Base-by-base conservation (phyloP, 805 yeast species). In the Sugiyamaella americana region DNA sequence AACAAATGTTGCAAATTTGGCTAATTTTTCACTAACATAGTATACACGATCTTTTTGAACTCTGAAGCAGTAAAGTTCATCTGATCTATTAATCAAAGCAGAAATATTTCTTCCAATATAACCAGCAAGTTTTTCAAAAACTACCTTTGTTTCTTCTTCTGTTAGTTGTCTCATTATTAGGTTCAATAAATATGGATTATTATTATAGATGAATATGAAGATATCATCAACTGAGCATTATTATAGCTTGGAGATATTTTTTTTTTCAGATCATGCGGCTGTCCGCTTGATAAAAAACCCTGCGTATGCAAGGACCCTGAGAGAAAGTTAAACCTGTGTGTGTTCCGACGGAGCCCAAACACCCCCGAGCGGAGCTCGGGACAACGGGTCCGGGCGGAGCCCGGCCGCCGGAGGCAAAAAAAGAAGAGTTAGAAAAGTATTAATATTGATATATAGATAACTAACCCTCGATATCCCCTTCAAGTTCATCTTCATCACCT, bases 51-150 rank as follows among this genome's bases (percentile, higher is more conserved):
- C 98, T 66, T 93, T 93, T 65, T 93, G 98, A 51, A 93, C 74
- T 64, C 98, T 78, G 74, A 93, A 87, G 35, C 94, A 96, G 68
- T 88, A 95, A 17, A 95, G 95, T 57, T 86, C 85, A 55, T 84
- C 84, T 17, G 69, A 61, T 61, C 87, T 83, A 59, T 91, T 94
- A 49, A 93, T 87, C 49, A 93, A 70, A 51, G 80, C 80, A 4
- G 95, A 80, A 48, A 93, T 91, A 67, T 91, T 93, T 65, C 96
- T 76, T n/a, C 98, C 98, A 55, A 93, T 86, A 61, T 93, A 93
- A 65, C 84, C 91, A 51, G 98, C 97, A 48, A 93, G 76, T 68
- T 93, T 93, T 63, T 93, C 98, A 65, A 93, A 91, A 37, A 93
- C 95, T 16, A 84, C 91, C 65, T 85, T 87, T 37, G 98, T 91